Conservation (phyloP, 1,284 basidiomycete genomes). For the Cerioporus squamosus region DNA sequence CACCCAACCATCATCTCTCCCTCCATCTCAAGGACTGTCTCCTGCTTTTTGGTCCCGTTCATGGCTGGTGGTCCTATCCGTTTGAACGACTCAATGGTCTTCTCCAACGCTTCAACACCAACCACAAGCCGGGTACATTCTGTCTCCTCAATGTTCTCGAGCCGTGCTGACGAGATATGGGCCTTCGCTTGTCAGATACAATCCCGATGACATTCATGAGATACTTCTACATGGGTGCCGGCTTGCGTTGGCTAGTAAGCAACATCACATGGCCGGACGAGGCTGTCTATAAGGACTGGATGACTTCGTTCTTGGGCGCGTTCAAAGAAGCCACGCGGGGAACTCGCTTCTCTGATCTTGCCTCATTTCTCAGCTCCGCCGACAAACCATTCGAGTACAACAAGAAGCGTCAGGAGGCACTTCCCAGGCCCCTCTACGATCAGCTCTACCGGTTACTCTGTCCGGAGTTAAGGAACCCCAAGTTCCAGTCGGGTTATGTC, state of each 20-base stretch:
- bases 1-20: constrained; percentile 43
- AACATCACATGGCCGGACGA: constrained; percentile 4
- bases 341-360: no score
- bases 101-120: constrained; percentile 13
- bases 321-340: no score
- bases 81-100: constrained; percentile 21
- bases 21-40: constrained; percentile 38
- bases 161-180: constrained; percentile 8
- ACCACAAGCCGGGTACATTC: constrained; percentile 1
- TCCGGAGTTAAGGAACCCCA: no score
- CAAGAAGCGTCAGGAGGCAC: no score
- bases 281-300: no score
- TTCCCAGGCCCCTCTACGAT: no score
- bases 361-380: no score
- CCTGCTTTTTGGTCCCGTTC: constrained; percentile 38
- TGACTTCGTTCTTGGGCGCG: no score
- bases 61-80: constrained; percentile 32
- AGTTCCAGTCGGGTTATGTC: no score
- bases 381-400: no score
- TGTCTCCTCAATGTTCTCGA: background rate
- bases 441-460: no score
- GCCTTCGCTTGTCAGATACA: no score
- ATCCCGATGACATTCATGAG: constrained; percentile 10
- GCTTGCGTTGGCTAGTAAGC: constrained; percentile 6
- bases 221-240: constrained; percentile 11